Percentiles rank a stretch among this genome's conserved stretches.
Evolutionary conservation across 2,329 filamentous ascomycete genomes (phyloP).

Genomic region (Coniella lustricola): DNA sequence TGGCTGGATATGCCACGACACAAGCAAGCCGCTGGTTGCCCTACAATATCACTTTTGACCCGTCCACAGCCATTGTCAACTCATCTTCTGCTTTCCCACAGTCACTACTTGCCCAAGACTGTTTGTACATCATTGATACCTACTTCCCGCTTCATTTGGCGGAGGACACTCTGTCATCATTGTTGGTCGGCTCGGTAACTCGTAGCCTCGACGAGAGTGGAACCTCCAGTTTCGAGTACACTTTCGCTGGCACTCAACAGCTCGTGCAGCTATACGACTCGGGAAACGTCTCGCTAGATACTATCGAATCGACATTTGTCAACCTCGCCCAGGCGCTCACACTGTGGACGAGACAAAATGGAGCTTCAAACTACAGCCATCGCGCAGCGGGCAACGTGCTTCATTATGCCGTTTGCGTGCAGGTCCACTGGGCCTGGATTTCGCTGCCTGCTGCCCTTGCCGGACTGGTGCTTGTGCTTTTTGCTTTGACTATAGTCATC

Average conservation of each 20-base stretch:
- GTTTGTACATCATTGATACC: not conserved
- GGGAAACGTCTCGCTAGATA: not conserved
- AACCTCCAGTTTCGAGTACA: not conserved
- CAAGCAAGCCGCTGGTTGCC: not conserved
- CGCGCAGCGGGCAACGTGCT: not conserved
- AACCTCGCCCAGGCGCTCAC: constrained; percentile 4
- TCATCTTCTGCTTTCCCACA: not conserved
- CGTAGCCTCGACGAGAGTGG: not conserved
- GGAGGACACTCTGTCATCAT: not conserved
- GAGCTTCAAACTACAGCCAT: not conserved
- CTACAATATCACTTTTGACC: constrained; percentile 2
- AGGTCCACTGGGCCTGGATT: constrained; percentile 4
- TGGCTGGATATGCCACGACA: not conserved
- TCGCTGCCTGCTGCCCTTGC: not conserved
- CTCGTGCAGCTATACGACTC: not conserved
- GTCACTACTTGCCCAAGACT: not conserved
- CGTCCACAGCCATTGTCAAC: not conserved
- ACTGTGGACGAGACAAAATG: not conserved
- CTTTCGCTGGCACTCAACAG: not conserved
- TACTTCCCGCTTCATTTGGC: not conserved
- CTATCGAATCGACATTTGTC: not conserved
- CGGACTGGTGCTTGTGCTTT: not conserved
- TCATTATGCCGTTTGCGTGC: constrained; percentile 1
- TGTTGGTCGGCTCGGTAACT: not conserved
- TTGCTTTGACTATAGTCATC: not conserved